Conservation (phyloP, 1,139 yeast species). For the Lodderomyces oxycetoniae region DNA sequence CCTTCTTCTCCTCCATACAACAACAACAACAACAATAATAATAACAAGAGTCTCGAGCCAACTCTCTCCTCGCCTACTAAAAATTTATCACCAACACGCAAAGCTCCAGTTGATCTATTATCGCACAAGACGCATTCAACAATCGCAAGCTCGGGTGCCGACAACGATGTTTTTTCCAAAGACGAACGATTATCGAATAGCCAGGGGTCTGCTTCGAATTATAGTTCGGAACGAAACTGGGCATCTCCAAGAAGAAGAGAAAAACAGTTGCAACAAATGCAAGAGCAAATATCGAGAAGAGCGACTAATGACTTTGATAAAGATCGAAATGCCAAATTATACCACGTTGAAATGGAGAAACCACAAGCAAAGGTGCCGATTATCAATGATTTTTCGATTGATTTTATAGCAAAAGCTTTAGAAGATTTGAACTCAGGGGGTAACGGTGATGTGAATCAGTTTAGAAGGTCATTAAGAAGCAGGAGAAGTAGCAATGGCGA, state of each 20-base stretch:
- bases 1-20: too few relatives aligned
- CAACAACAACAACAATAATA: slow-evolving; percentile 3
- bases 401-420: slow-evolving; percentile 53
- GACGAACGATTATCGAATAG: slow-evolving; percentile 35
- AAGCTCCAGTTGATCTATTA: slow-evolving; percentile 18
- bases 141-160: slow-evolving; percentile 20
- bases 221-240: slow-evolving; percentile 38
- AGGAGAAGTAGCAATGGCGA: slow-evolving; percentile 16
- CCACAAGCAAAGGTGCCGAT: slow-evolving; percentile 26
- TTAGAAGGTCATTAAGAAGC: slow-evolving; percentile 34
- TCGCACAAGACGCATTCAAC: slow-evolving; percentile 20
- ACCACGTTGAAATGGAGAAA: slow-evolving; percentile 9
- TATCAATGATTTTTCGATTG: slow-evolving; percentile 43
- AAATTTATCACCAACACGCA: slow-evolving; percentile 18
- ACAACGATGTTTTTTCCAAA: slow-evolving; percentile 19
- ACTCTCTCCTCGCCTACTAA: slow-evolving; percentile 5
- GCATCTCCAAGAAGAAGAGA: slow-evolving; percentile 47
- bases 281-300: slow-evolving; percentile 36
- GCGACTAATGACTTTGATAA: slow-evolving; percentile 15
- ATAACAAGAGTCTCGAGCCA: background rate
- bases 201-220: slow-evolving; percentile 26
- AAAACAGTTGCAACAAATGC: slow-evolving; percentile 33
- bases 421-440: slow-evolving; percentile 67
- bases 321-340: slow-evolving; percentile 10
- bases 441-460: slow-evolving; percentile 49